phyloP scores from a whole-genome alignment of 208 protist genomes.

The Leishmania braziliensis region DNA sequence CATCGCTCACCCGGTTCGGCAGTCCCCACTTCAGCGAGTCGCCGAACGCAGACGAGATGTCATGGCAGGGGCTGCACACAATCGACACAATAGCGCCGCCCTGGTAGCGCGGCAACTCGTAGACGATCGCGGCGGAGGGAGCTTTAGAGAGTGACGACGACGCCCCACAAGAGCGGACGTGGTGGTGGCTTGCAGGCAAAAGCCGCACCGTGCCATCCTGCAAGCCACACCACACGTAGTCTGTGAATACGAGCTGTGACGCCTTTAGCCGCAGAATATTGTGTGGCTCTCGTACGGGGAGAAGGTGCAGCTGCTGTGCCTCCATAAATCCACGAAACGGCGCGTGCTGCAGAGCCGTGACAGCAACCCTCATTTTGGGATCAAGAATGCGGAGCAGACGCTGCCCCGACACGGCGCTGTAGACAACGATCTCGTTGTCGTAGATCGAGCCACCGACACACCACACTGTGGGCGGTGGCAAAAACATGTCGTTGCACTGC shows the following conservation, averaged over 20 bases:
- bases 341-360: conserved; percentile 72
- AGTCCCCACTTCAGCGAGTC: conserved; percentile 21
- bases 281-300: conserved; percentile 61
- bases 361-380: conserved; percentile 66
- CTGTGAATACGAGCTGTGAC: conserved; percentile 64
- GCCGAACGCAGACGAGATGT: conserved; percentile 32
- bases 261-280: conserved; percentile 69
- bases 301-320: conserved; percentile 46
- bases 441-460: conserved; percentile 45
- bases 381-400: conserved; percentile 62
- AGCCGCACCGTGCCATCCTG: conserved; percentile 84
- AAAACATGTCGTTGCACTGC: conserved; percentile 29
- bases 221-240: conserved; percentile 91
- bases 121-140: conserved; percentile 67
- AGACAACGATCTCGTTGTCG: conserved; percentile 60
- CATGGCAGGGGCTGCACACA: conserved; percentile 73
- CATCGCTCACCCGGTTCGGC: conserved; percentile 62
- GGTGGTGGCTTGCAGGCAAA: conserved; percentile 57
- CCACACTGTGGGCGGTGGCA: conserved; percentile 53
- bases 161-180: conserved; percentile 53
- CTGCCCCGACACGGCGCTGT: conserved; percentile 51
- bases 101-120: conserved; percentile 88
- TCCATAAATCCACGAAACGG: conserved; percentile 84
- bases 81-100: conserved; percentile 69
- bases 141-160: conserved; percentile 53